These are phyloP conservation scores for Brassica hybrid DNA, from an alignment of 441 rosid species.

Conservation along the genomic window DNA sequence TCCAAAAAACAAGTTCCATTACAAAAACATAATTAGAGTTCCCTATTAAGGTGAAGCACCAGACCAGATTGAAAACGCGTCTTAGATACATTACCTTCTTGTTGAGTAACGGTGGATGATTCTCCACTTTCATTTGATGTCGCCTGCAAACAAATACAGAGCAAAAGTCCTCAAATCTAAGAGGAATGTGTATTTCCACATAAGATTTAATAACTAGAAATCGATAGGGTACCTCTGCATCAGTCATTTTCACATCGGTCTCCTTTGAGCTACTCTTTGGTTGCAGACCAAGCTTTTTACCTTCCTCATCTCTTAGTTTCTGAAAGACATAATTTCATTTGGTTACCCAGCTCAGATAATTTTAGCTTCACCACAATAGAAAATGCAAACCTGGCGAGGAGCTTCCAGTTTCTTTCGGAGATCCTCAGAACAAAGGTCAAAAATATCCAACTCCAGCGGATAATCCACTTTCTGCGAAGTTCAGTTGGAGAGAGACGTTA, in stretches of 20 bases:
- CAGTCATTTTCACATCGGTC: constrained; percentile 74
- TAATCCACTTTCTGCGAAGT: constrained; percentile 91
- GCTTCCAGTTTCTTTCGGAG: constrained; percentile 75
- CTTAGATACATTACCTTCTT: constrained; percentile 56
- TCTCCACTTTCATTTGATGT: constrained; percentile 65
- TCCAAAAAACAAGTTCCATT: not conserved
- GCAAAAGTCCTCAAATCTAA: not conserved
- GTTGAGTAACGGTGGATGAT: constrained; percentile 55
- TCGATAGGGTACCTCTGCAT: constrained; percentile 60
- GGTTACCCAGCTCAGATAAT: not conserved
- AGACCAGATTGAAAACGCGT: constrained; percentile 13
- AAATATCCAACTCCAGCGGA: constrained; percentile 90
- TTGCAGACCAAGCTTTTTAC: constrained; percentile 84
- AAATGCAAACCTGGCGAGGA: constrained; percentile 77
- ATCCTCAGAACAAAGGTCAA: constrained; percentile 89
- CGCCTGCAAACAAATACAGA: constrained; percentile 50
- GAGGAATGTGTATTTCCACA: constrained; percentile 2
- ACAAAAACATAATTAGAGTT: not conserved
- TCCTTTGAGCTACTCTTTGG: constrained; percentile 60
- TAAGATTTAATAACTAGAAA: not conserved
- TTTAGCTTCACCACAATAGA: constrained; percentile 9
- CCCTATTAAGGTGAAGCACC: constrained; percentile 40
- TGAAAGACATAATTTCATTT: constrained; percentile 38
- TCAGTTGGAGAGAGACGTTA: constrained; percentile 22
- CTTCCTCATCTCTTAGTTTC: constrained; percentile 90